Evolutionary conservation across 1,139 yeast genomes (phyloP), one percentile per base, ranked within the genome.

Genomic region (Nadsonia starkeyi-henricii): DNA sequence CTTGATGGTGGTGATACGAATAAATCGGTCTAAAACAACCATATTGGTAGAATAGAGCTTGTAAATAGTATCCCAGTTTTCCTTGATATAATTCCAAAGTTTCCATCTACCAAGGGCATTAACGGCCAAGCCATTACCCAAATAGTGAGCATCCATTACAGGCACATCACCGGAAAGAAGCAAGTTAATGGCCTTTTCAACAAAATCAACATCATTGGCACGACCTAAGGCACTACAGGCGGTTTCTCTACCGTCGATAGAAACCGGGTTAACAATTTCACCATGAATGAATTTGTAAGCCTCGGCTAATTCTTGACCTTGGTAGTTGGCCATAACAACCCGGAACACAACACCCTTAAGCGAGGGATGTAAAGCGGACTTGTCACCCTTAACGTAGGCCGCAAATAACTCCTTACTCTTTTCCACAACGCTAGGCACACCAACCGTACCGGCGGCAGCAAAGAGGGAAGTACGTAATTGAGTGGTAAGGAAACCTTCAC

Each of bases 121-220:
- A 17, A 66, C 59, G 8, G 81, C 71, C 45, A 82, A 65, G 19
- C 79, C 68, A 17, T 65, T 65, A 1, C 78, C 74, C 51, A 81
- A 65, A 58, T 74, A 79, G 58, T 79, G 83, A 23, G 77, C 71
- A 60, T 84, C 86, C 85, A 84, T 85, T 44, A 74, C 74, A n/a
- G 85, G 83, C 36, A 81, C 67, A 54, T 53, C 59, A 2, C 70
- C 66, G 23, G 67, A 60, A 42, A 71, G 59, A 44, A 78, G 62
- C 53, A 69, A 59, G 1, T 58, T 60, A 37, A 78, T 58, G 47
- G 78, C 64, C 49, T 61, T 60, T 13, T 64, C 60, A 42, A 75
- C 64, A 41, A 69, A 64, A 13, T 58, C 58, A 4, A 62, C 57
- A 46, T 70, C 66, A n/a, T 65, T 62, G n/a, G 77, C 72, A 8